Evolutionary conservation across 306 rosid genomes (phyloP).

Genomic region (Trifolium dubium): DNA sequence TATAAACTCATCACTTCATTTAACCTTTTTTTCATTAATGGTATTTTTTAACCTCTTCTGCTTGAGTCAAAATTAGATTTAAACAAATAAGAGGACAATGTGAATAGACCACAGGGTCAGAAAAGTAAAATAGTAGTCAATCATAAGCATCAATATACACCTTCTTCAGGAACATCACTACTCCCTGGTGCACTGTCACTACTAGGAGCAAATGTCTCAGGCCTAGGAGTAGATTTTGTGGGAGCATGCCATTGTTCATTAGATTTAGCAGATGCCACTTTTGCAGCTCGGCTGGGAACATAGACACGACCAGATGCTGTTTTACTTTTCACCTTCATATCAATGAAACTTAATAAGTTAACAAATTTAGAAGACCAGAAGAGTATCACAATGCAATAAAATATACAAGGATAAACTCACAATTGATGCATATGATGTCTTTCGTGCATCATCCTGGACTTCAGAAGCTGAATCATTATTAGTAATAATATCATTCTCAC

Average conservation of each 20-base stretch:
- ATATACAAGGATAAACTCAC: conserved; percentile 59
- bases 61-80: conserved; percentile 25
- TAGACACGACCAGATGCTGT: conserved; percentile 54
- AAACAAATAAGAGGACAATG: conserved; percentile 28
- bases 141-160: conserved; percentile 51
- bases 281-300: conserved; percentile 56
- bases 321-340: conserved; percentile 70
- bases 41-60: conserved; percentile 21
- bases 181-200: conserved; percentile 68
- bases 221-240: conserved; percentile 57
- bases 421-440: conserved; percentile 84
- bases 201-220: conserved; percentile 61
- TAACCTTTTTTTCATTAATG: conserved; percentile 21
- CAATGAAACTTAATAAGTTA: conserved; percentile 43
- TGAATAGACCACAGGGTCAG: conserved; percentile 19
- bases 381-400: conserved; percentile 23
- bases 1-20: conserved; percentile 29
- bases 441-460: conserved; percentile 74
- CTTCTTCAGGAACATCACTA: conserved; percentile 78
- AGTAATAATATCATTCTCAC: conserved; percentile 51
- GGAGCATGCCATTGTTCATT: conserved; percentile 53
- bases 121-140: conserved; percentile 20
- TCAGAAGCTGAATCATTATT: conserved; percentile 59
- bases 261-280: conserved; percentile 58
- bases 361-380: conserved; percentile 29